These are phyloP conservation scores for Artemisia annua DNA, from an alignment of 129 eudicot species.

Conservation along the genomic window DNA sequence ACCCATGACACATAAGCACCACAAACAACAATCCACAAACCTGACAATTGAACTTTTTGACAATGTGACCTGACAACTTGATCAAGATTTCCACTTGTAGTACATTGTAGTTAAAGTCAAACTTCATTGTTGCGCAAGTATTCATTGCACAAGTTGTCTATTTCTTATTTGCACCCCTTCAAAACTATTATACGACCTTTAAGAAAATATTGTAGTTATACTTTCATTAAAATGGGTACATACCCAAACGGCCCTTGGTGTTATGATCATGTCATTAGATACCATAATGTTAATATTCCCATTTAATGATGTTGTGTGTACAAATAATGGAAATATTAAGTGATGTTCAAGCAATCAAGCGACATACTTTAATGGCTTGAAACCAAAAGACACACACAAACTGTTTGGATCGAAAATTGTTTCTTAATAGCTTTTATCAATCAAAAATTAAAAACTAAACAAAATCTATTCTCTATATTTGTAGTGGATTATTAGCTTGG, in stretches of 20 bases:
- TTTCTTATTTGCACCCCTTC: neutral
- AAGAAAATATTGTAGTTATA: neutral
- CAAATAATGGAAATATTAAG: too few species aligned
- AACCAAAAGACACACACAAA: too few species aligned
- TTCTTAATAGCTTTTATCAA: too few species aligned
- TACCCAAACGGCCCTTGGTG: neutral
- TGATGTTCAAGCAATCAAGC: too few species aligned
- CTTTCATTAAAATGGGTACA: neutral
- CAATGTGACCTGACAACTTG: slow-evolving; percentile 10
- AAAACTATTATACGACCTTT: neutral
- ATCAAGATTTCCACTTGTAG: slow-evolving; percentile 19
- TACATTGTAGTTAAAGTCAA: neutral
- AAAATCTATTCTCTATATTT: too few species aligned
- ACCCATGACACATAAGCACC: slow-evolving; percentile 17
- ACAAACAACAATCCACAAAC: slow-evolving; percentile 10
- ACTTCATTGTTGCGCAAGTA: neutral
- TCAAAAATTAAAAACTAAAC: too few species aligned
- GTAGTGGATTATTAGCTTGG: too few species aligned
- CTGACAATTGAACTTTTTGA: slow-evolving; percentile 9
- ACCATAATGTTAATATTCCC: too few species aligned
- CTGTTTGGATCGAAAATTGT: too few species aligned
- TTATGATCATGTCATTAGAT: neutral
- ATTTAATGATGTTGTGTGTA: too few species aligned
- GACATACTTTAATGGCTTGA: too few species aligned
- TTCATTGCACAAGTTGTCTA: neutral